Percentiles rank a stretch among this genome's conserved stretches.
These are phyloP conservation scores for Verruconis gallopava DNA, from an alignment of 2,329 filamentous ascomycete genomes.

Conservation along the genomic window DNA sequence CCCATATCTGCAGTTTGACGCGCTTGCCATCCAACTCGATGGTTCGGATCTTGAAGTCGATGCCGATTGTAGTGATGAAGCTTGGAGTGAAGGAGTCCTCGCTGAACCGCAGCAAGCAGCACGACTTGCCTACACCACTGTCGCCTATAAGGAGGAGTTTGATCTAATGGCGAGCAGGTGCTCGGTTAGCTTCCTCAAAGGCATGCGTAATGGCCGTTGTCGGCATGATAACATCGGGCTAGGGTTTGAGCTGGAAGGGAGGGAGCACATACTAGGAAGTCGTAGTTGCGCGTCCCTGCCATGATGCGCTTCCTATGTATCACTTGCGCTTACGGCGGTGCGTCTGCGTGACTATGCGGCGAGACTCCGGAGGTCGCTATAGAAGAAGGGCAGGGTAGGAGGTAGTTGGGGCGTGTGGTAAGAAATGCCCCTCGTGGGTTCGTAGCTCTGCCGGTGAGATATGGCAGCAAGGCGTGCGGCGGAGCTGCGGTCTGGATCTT, in stretches of 20 bases:
- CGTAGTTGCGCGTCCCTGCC: slow-evolving; percentile 97
- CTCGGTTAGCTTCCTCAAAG: slow-evolving; percentile 14
- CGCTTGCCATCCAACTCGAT: slow-evolving; percentile 98
- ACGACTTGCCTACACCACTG: slow-evolving; percentile 93
- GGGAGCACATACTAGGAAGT: slow-evolving; percentile 92
- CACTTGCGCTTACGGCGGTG: slow-evolving; percentile 12
- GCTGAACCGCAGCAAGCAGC: slow-evolving; percentile 90
- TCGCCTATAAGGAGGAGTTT: slow-evolving; percentile 94
- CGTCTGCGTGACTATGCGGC: background rate
- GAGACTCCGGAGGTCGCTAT: no score
- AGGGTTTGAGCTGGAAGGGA: background rate
- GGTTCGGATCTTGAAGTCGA: slow-evolving; percentile 99
- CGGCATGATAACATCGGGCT: slow-evolving; percentile 10
- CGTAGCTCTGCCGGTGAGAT: no score
- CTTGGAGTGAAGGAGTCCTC: slow-evolving; percentile 96
- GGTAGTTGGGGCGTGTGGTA: no score
- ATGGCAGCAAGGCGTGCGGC: no score
- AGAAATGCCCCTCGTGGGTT: no score
- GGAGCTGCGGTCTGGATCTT: no score
- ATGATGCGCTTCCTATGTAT: slow-evolving; percentile 38
- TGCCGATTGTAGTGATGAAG: slow-evolving; percentile 98
- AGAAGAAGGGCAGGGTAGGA: no score
- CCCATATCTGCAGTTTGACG: slow-evolving; percentile 99
- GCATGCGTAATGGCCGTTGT: slow-evolving; percentile 11
- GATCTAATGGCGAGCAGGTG: no score